Evolutionary conservation across 1,284 basidiomycete species (phyloP), one percentile per base, ranked within the genome.

Genomic region (Takashimella koratensis): DNA sequence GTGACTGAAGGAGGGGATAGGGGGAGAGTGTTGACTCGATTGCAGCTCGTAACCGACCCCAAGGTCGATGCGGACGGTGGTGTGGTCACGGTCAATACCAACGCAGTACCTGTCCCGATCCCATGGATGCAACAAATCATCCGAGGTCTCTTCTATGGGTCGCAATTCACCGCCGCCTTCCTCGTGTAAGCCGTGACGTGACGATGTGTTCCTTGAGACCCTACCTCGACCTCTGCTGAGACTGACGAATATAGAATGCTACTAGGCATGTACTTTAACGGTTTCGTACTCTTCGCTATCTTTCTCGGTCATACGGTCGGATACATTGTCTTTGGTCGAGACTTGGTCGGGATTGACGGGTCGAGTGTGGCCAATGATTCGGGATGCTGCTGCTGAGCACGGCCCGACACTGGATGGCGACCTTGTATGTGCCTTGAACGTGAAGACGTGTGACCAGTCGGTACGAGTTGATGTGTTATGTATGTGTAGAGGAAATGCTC

Each of bases 221-320:
- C n/a, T n/a, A n/a, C n/a, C n/a, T n/a, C n/a, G n/a, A n/a, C n/a
- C n/a, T n/a, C n/a, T n/a, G n/a, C n/a, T n/a, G n/a, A n/a, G 19
- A 21, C 3, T 6, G 2, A 25, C 5, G 10, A 13, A 23, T 5
- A 2, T 27, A 67, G 64, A 25, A 74, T 75, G 74, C 57, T 76
- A 2, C 62, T 77, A 43, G 77, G 71, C 13, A 78, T 78, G 76
- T 77, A 74, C 66, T 77, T 67, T 66, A 77, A 77, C 61, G 72
- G 67, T 13, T 68, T 59, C 54, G 64, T 75, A 47, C 64, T 76
- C 22, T 68, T 76, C 46, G 70, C 66, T 45, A 76, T 76, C 59
- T 74, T 76, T 64, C 45, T 74, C 49, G 71, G 72, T 6, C 70
- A 73, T 46, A 70, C 67, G 3, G 44, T 63, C 26, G 70, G 71